Base-by-base conservation (phyloP, 371 early-diverging fungal species). In the Mortierella sp. region DNA sequence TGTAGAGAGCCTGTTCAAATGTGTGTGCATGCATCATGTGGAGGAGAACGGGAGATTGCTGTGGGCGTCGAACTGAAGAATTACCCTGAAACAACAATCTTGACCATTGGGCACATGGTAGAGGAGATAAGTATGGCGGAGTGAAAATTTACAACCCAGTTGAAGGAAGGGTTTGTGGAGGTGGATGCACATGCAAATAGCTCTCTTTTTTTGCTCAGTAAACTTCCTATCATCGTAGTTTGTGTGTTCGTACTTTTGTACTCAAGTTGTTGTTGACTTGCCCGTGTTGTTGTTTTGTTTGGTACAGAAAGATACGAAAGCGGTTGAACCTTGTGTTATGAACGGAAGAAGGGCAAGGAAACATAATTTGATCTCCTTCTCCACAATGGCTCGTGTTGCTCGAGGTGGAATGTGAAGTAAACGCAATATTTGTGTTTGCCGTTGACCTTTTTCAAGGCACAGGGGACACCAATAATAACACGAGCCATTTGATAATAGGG, bases 361-460 rank as follows among this genome's bases (percentile, higher is more conserved):
- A 34, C n/a, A n/a, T n/a, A n/a, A n/a, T n/a, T n/a, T n/a, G n/a
- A n/a, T 58, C 34, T 34, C 34, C 9, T 19, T 22, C 61, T 58
- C 61, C 61, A 37, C 61, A 58, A 34, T 34, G 61, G 61, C n/a
- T 58, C 22, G 61, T n/a, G n/a, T n/a, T n/a, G n/a, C n/a, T n/a
- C n/a, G n/a, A n/a, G n/a, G n/a, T n/a, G n/a, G n/a, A n/a, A 48
- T 14, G 48, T n/a, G 8, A 22, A 48, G 48, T n/a, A 48, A 48
- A 48, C 48, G n/a, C 19, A n/a, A n/a, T n/a, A n/a, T n/a, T n/a
- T n/a, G n/a, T n/a, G n/a, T n/a, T n/a, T n/a, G n/a, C n/a, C n/a
- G n/a, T n/a, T 47, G 13, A 8, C 1, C 14, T 14, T 47, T 2
- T 6, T n/a, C 48, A 48, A 48, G 22, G n/a, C 19, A 48, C 48